Evolutionary conservation across 2,329 filamentous ascomycete species (phyloP), one percentile per base, ranked within the genome.

Genomic region (Apiospora saccharicola): DNA sequence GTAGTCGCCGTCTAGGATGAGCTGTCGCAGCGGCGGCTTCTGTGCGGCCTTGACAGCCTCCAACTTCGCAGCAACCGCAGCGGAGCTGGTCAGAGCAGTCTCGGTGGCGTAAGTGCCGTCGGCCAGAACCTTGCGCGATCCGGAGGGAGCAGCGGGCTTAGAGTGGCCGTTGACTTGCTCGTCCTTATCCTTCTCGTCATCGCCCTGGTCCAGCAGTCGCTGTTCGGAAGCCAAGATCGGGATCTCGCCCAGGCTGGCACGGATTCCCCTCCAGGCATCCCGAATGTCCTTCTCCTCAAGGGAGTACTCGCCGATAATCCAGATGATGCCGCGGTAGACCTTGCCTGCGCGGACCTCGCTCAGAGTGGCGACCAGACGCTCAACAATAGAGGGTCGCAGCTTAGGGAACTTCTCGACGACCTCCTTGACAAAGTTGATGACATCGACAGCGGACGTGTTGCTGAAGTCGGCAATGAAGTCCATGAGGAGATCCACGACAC

Each of bases 401-500:
- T 94, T 91, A 10, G 96, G 96, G 86, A 98, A 99, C 80, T 97
- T 98, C 85, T 99, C 96, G 8, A 98, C 96, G 4, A 99, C 96
- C 82, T 99, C 96, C 85, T 99, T 99, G 75, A 99, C 95, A 80
- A 99, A 99, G 71, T 94, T 95, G 80, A 99, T 98, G 71, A 99
- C 96, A 82, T 99, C 96, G 43, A 99, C 94, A 0, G 96, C 96
- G 1, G 96, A 98, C 64, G 94, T 93, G 80, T 97, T 98, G 86
- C 97, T 98, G 82, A 98, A 98, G 82, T 99, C 96, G 70, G 94
- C 94, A 79, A 99, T 98, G 81, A 98, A 98, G 83, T 99, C 96
- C 96, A 99, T 99, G 71, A 99, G 89, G 64, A 98, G 90, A 76
- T 96, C 96, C 71, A 99, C 96, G 22, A 99, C 96, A 80, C 94